Base-by-base conservation (phyloP, 345 rosid species). In the Rhodamnia argentea region DNA sequence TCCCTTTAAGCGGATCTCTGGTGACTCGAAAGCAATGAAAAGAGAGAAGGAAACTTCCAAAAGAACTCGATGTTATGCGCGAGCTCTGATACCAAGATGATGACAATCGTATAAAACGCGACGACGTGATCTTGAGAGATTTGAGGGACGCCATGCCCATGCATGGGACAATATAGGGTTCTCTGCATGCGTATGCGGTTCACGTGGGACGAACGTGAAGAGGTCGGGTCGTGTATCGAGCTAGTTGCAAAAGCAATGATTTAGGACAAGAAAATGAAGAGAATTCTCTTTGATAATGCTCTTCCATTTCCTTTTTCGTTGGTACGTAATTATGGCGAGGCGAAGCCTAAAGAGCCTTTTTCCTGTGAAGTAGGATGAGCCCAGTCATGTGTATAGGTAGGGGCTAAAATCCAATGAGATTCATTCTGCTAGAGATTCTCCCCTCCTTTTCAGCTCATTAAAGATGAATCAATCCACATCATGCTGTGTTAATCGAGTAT, bases 161-260 rank as follows among this genome's bases (percentile, higher is more conserved):
- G 47, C 78, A 70, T 0, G 26, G 55, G 55, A 56, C 50, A 88
- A 55, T 52, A 74, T 76, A 24, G 50, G 50, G 29, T 83, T 64
- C 84, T 52, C 87, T 83, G 83, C 90, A 86, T 83, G 89, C 87
- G 83, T 88, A 84, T 60, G 90, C 86, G 81, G 12, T 86, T 92
- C 94, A 90, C 92, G 90, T 93, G 91, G 90, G 87, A 52, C 85
- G 78, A 87, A 88, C 89, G 87, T 87, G 90, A 78, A 86, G 89
- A 88, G 90, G 91, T 88, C 89, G 86, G 89, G 85, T 83, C 87
- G 27, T 64, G 85, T 44, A 84, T 18, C 57, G 32, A 62, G 56
- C 83, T 86, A 82, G 55, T 85, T 88, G 87, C 90, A 83, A 52
- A 52, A 12, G 50, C 13, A 62, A 83, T 83, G 56, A 86, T 84